Evolutionary conservation across 192 early-diverging fungal genomes (phyloP), one percentile per base, ranked within the genome.

Genomic region (Radiomyces spectabilis): DNA sequence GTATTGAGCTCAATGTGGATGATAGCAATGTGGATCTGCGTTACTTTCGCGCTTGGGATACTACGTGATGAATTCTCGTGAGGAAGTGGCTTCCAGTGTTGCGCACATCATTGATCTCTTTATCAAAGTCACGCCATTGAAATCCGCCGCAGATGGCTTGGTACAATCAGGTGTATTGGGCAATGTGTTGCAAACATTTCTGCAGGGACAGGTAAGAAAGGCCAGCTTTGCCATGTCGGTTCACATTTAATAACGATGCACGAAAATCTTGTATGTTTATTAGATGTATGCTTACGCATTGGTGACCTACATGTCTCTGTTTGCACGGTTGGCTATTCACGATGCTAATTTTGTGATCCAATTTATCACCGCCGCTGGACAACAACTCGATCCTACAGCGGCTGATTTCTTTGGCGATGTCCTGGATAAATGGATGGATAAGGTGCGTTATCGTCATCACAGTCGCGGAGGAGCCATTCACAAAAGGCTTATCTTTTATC

Each of bases 391-490:
- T 13, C 64, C 65, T 24, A 37, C 67, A 15, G 58, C 48, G 22
- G 18, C 44, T 7, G 57, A 71, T 38, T 72, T 86, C 31, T 55
- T 84, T 15, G 65, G 64, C n/a, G 55, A 61, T 30, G 50, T 82
- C n/a, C 13, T 82, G 13, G 77, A 79, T 27, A 45, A 63, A 6
- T 87, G 83, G 83, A 69, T 81, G 45, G 86, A 89, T 19, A 86
- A 83, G 78, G 80, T 86, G n/a, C n/a, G n/a, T n/a, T n/a, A n/a
- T n/a, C n/a, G n/a, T n/a, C n/a, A n/a, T n/a, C n/a, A n/a, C n/a
- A n/a, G n/a, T n/a, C n/a, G n/a, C n/a, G n/a, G n/a, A n/a, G n/a
- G n/a, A n/a, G n/a, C n/a, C n/a, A n/a, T n/a, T n/a, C n/a, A n/a
- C n/a, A n/a, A 68, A 57, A 24, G 16, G 13, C 15, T n/a, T 32